Conservation (phyloP, 2,329 filamentous ascomycete genomes). For the Pyricularia sp. region DNA sequence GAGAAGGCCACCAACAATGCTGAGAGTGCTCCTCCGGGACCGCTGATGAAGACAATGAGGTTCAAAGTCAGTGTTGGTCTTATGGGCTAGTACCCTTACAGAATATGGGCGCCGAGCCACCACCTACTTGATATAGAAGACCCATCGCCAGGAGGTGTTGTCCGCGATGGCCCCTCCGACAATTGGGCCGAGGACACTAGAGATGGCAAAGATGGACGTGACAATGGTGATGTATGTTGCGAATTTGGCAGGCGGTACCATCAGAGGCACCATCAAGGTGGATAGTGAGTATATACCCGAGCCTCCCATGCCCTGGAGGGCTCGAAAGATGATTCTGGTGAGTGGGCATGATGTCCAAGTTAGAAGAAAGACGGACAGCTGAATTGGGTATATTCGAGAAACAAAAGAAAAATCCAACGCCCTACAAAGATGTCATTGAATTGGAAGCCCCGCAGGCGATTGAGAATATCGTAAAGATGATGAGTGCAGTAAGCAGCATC, state of each 20-base stretch:
- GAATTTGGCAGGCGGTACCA: slow-evolving; percentile 22
- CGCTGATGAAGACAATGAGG: slow-evolving; percentile 12
- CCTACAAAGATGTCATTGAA: slow-evolving; percentile 14
- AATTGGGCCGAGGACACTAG: slow-evolving; percentile 27
- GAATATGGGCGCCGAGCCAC: neutral
- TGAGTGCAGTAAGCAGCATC: slow-evolving; percentile 17
- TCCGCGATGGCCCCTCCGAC: slow-evolving; percentile 29
- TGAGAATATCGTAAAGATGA: slow-evolving; percentile 25
- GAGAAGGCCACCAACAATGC: slow-evolving; percentile 13
- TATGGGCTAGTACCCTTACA: neutral
- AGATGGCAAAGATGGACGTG: slow-evolving; percentile 26
- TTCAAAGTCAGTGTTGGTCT: neutral
- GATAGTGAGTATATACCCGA: slow-evolving; percentile 33
- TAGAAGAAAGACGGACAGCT: no score
- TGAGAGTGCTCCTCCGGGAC: slow-evolving; percentile 16
- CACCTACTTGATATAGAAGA: slow-evolving; percentile 32
- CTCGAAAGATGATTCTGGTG: slow-evolving; percentile 20
- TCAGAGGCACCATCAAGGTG: slow-evolving; percentile 19
- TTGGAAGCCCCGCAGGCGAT: slow-evolving; percentile 22
- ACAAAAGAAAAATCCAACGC: neutral
- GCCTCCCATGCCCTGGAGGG: slow-evolving; percentile 31
- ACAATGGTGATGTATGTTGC: slow-evolving; percentile 18
- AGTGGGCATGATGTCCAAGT: neutral
- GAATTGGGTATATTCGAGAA: neutral
- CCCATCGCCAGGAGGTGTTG: slow-evolving; percentile 29